phyloP scores from a whole-genome alignment of 148 eudicot species.

The Vaccinium vitisidaea region DNA sequence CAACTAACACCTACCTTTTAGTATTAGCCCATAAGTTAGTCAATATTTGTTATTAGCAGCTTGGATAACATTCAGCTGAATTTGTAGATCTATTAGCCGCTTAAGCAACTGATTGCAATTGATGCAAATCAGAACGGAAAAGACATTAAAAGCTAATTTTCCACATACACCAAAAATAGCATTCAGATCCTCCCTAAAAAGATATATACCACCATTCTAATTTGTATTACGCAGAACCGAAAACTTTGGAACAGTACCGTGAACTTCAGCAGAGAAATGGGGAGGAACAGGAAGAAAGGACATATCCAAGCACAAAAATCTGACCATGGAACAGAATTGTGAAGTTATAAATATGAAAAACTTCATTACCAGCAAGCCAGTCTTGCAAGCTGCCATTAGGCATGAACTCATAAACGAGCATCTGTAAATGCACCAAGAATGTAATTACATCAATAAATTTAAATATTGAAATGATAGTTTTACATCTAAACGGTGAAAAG shows the following conservation, averaged over 20 bases:
- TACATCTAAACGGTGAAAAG: constrained; percentile 1
- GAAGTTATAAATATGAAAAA: not conserved
- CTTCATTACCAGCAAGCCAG: constrained; percentile 69
- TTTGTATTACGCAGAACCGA: not conserved
- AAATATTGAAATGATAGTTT: not conserved
- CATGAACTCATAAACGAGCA: constrained; percentile 91
- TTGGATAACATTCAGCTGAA: constrained; percentile 5
- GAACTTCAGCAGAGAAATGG: not conserved
- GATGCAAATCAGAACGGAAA: not conserved
- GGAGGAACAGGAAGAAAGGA: not conserved
- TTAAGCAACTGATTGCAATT: not conserved
- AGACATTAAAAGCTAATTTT: not conserved
- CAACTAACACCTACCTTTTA: not conserved
- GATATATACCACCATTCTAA: not conserved
- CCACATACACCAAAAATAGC: not conserved
- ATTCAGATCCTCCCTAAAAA: not conserved
- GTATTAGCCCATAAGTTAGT: not conserved
- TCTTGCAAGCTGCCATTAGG: constrained; percentile 77
- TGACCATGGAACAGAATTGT: not conserved
- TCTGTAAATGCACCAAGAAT: constrained; percentile 37
- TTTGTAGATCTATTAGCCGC: not conserved
- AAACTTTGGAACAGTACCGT: not conserved
- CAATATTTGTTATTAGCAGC: too few relatives aligned
- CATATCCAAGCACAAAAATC: not conserved
- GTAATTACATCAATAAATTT: not conserved